phyloP scores from a whole-genome alignment of 768 basidiomycete genomes.

The Mycena galericulata region DNA sequence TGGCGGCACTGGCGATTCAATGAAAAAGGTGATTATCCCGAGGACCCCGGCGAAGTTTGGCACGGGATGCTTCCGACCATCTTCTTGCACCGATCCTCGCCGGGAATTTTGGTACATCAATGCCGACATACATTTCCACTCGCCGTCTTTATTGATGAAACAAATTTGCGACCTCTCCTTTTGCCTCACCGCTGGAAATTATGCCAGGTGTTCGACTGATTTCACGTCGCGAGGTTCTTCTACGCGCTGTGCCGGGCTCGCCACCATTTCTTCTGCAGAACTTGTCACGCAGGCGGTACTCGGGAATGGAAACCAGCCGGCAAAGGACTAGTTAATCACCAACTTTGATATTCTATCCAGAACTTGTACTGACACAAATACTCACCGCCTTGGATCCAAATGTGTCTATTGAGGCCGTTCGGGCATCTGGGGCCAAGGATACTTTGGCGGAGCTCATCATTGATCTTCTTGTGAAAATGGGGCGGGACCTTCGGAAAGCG shows the following conservation, averaged over 20 bases:
- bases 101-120: slow-evolving; percentile 4
- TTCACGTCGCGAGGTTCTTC: no score
- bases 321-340: no score
- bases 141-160: slow-evolving; percentile 40
- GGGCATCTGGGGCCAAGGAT: not conserved
- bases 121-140: slow-evolving; percentile 28
- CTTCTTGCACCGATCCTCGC: slow-evolving; percentile 39
- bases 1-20: slow-evolving; percentile 18
- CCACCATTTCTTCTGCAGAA: slow-evolving; percentile 45
- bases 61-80: slow-evolving; percentile 45
- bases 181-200: slow-evolving; percentile 37
- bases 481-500: not conserved
- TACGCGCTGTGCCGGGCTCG: slow-evolving; percentile 46
- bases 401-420: slow-evolving; percentile 1
- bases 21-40: slow-evolving; percentile 33
- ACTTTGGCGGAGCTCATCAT: not conserved
- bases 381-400: slow-evolving; percentile 21
- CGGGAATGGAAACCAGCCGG: slow-evolving; percentile 34
- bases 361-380: no score
- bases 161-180: slow-evolving; percentile 38
- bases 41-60: slow-evolving; percentile 39
- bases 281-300: slow-evolving; percentile 46
- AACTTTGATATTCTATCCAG: not conserved
- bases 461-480: slow-evolving; percentile 1
- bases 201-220: slow-evolving; percentile 21